Conservation (phyloP, 495 filamentous ascomycete species). For the Aspergillus mulundensis region DNA sequence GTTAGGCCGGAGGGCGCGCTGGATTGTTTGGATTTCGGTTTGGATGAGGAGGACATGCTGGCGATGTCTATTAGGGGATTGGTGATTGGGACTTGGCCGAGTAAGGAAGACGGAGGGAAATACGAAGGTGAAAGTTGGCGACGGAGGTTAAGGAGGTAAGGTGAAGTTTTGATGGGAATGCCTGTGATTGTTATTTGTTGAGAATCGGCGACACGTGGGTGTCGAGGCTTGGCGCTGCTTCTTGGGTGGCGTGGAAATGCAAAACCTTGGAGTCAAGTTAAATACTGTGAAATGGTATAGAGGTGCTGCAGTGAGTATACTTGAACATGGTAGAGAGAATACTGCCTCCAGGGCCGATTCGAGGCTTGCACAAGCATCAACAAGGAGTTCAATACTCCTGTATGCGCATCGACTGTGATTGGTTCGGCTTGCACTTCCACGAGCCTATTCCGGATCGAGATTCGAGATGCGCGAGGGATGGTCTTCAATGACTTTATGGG, state of each 20-base stretch:
- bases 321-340: no score
- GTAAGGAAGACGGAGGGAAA: neutral
- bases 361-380: neutral
- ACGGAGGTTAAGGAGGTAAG: neutral
- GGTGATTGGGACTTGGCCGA: no score
- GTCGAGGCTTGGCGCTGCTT: no score
- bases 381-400: no score
- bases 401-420: neutral
- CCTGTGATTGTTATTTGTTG: no score
- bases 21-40: conserved; percentile 1
- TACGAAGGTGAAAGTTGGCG: neutral
- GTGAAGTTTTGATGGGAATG: neutral
- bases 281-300: no score
- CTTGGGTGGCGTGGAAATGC: no score
- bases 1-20: conserved; percentile 17
- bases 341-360: neutral
- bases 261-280: no score
- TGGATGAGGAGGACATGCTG: neutral
- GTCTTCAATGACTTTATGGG: no score
- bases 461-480: neutral
- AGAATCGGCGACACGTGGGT: no score
- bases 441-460: neutral
- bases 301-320: no score
- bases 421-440: neutral
- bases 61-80: no score